These are phyloP conservation scores for Adansonia madagascariensis DNA, from an alignment of 441 rosid genomes.

Conservation along the genomic window DNA sequence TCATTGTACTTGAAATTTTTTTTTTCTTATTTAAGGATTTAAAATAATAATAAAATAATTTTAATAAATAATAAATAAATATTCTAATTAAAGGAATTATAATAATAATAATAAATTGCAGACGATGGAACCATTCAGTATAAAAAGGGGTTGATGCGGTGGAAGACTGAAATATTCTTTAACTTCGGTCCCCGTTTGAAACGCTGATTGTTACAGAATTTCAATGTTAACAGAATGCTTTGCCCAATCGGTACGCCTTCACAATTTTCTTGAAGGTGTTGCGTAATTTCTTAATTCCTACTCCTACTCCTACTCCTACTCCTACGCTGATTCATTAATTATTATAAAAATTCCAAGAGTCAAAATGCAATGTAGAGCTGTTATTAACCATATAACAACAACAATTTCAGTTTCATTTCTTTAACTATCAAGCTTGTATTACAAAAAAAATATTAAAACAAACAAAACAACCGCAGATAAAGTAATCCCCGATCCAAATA, in stretches of 20 bases:
- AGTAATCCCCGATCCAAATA: not conserved
- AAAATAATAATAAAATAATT: not conserved
- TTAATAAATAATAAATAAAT: too few relatives aligned
- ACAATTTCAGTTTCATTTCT: constrained; percentile 15
- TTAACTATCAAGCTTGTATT: constrained; percentile 20
- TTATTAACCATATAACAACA: not conserved
- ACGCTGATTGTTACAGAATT: not conserved
- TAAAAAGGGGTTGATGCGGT: not conserved
- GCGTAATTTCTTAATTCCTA: not conserved
- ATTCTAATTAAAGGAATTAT: not conserved
- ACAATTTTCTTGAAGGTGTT: not conserved
- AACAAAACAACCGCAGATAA: constrained; percentile 2
- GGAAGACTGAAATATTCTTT: not conserved
- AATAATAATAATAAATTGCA: not conserved
- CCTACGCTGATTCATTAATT: not conserved
- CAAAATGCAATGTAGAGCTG: not conserved
- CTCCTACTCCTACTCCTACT: not conserved
- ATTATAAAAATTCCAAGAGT: not conserved
- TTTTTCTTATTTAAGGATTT: not conserved
- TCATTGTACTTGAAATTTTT: not conserved
- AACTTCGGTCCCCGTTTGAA: not conserved
- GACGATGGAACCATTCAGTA: not conserved
- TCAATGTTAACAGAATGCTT: not conserved
- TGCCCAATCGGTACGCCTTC: not conserved
- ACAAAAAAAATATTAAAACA: constrained; percentile 11